Evolutionary conservation across 1,284 basidiomycete genomes (phyloP), one percentile per base, ranked within the genome.

Genomic region (Abortiporus biennis): DNA sequence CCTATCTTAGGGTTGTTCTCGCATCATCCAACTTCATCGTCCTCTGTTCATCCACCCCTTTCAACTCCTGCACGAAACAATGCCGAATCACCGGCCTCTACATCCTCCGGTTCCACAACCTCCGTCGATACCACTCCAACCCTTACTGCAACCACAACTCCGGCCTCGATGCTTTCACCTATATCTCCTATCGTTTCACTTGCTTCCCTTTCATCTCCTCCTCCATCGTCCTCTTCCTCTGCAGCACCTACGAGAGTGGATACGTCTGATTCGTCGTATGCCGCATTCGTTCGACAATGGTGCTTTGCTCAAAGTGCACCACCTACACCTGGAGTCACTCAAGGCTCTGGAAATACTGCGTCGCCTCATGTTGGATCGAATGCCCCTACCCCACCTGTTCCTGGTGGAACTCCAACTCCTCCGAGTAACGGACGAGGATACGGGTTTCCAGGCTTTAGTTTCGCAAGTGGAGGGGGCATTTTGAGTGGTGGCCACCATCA

Each of bases 241-340:
- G 8, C 27, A n/a, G n/a, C n/a, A n/a, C n/a, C n/a, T n/a, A n/a
- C n/a, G n/a, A 29, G 24, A 21, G 25, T 48, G 16, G 44, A 43
- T 33, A 47, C 47, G 15, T 19, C 29, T 36, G 62, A 68, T 40
- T 57, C 67, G 27, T 63, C 76, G 22, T 84, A 83, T 48, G 71
- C 81, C 43, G 75, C 78, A 25, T 72, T 85, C 46, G 71, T 85
- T 41, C 55, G 66, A 43, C 74, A 81, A 56, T 85, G 82, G 82
- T 85, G 82, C 57, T 85, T 85, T 56, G 78, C 78, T 17, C 69
- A 74, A 49, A 56, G 54, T 38, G 37, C 54, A 24, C 55, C 57
- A 16, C 57, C 57, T 1, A 43, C 52, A 11, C 48, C 50, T 11
- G 49, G 49, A 16, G 43, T 48, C 20, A 24, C 23, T 30, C 15